Percentiles rank a stretch among this genome's conserved stretches.
phyloP scores from a whole-genome alignment of 2,329 filamentous ascomycete species.

The Akanthomyces lecanii region DNA sequence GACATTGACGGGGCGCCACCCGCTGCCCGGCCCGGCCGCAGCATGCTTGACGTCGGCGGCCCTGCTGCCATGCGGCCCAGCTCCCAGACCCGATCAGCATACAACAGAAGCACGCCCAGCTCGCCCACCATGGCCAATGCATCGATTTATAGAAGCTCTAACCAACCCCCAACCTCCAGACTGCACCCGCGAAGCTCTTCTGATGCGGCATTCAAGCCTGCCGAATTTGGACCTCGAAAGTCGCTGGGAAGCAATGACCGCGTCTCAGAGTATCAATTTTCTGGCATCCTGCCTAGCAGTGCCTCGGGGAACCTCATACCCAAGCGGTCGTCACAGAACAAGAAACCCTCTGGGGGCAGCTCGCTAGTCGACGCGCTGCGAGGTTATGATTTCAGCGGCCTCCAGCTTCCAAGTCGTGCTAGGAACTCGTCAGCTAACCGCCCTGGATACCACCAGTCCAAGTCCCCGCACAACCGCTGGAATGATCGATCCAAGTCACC shows the following conservation, averaged over 20 bases:
- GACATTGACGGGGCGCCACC: slow-evolving; percentile 47
- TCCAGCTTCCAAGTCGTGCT: slow-evolving; percentile 44
- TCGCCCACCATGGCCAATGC: slow-evolving; percentile 27
- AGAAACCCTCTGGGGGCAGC: slow-evolving; percentile 31
- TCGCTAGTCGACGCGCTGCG: slow-evolving; percentile 52
- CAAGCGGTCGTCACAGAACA: slow-evolving; percentile 48
- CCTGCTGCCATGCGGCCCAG: slow-evolving; percentile 26
- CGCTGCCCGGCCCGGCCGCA: slow-evolving; percentile 38
- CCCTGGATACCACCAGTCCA: slow-evolving; percentile 44
- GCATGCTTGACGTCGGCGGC: slow-evolving; percentile 49
- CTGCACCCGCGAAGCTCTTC: slow-evolving; percentile 51
- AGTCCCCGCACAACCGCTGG: slow-evolving; percentile 50
- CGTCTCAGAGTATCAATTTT: slow-evolving; percentile 57
- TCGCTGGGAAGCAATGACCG: slow-evolving; percentile 33
- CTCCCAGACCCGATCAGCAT: slow-evolving; percentile 20
- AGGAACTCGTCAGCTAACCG: slow-evolving; percentile 38
- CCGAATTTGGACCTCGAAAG: slow-evolving; percentile 39
- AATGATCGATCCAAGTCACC: slow-evolving; percentile 36
- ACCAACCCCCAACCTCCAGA: slow-evolving; percentile 20
- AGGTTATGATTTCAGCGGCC: slow-evolving; percentile 45
- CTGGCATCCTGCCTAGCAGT: slow-evolving; percentile 50
- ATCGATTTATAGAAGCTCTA: slow-evolving; percentile 20
- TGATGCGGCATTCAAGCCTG: slow-evolving; percentile 46
- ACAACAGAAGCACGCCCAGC: slow-evolving; percentile 31
- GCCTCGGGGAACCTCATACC: slow-evolving; percentile 43